A percentile compares a stretch with the other conserved stretches of the same genome.
These are phyloP conservation scores for Thalia dealbata DNA, from an alignment of 176 grass and related monocot species.

Conservation along the genomic window DNA sequence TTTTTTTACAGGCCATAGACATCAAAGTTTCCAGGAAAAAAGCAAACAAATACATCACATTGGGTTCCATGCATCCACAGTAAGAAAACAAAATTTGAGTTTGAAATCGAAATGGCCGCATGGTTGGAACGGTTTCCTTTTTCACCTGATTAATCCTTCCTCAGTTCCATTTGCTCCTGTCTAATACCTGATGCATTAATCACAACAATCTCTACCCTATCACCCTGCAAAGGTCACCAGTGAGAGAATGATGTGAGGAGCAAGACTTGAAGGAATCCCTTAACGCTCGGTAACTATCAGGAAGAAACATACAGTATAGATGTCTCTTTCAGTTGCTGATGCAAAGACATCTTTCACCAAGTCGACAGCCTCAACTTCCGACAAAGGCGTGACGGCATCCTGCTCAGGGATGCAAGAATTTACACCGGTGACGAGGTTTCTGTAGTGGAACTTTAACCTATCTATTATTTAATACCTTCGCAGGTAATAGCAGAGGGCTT, in stretches of 20 bases:
- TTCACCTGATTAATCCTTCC: conserved; percentile 43
- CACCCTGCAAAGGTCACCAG: conserved; percentile 45
- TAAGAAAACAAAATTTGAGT: no score
- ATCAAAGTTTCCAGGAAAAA: no score
- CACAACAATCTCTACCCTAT: conserved; percentile 84
- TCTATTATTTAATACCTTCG: conserved; percentile 36
- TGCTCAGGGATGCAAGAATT: conserved; percentile 21
- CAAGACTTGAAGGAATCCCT: background rate
- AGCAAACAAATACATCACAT: no score
- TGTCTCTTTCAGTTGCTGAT: conserved; percentile 96
- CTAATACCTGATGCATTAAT: conserved; percentile 67
- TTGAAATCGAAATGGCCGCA: no score
- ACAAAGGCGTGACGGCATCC: conserved; percentile 93
- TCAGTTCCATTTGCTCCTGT: conserved; percentile 78
- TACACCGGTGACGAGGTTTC: background rate
- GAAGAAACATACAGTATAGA: conserved; percentile 78
- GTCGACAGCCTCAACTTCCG: conserved; percentile 68
- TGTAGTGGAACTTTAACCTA: background rate
- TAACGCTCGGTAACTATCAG: no score
- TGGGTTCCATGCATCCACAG: no score
- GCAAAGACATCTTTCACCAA: conserved; percentile 98
- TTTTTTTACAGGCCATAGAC: no score
- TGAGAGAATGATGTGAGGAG: background rate
- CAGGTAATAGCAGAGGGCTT: conserved; percentile 71
- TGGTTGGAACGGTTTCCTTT: no score